Base-by-base conservation (phyloP, 2,329 filamentous ascomycete species). In the Mycogone perniciosa region DNA sequence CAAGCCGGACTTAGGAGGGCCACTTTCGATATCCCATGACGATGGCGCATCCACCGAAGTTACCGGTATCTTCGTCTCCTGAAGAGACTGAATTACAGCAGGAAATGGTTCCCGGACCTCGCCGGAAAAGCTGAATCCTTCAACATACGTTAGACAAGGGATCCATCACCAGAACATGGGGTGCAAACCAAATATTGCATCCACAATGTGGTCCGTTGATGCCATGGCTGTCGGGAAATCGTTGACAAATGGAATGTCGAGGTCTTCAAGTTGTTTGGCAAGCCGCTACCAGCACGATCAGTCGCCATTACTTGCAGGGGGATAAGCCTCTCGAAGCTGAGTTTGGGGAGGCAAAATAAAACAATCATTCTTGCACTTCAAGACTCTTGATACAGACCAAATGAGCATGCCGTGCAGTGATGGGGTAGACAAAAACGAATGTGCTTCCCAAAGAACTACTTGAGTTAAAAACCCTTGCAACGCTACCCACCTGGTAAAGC, bases 51-150 rank as follows among this genome's bases (percentile, higher is more conserved):
- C 93, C 26, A 99, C 88, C 3, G 89, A 87, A 3, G 93, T 85
- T 0, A 97, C 86, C 0, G 90, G 88, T 6, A 93, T 63, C 29
- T 77, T 77, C 5, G 87, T 86, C 39, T 84, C 76, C 59, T 89
- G 81, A 35, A 99, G 76, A 6, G 86, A 83, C 54, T 79, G 74
- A 59, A 99, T 95, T 10, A 96, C 86, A 0, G 77, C 76, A 1
- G 85, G 84, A 64, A 97, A 99, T 1, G 93, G 93, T 57, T 95
- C 89, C n/a, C 93, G 84, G 48, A 99, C 85, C 57, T 93, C 85
- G 6, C 91, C 92, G 2, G 84, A 85, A 72, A 99, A 99, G 54
- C 87, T 93, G 73, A 99, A 99, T 6, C 89, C 86, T 86, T 34
- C 29, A 42, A 48, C 31, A 47, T 31, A 31, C 20, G 53, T 62